Base-by-base conservation (phyloP, 2,329 filamentous ascomycete species). In the Xylariaceae sp. region DNA sequence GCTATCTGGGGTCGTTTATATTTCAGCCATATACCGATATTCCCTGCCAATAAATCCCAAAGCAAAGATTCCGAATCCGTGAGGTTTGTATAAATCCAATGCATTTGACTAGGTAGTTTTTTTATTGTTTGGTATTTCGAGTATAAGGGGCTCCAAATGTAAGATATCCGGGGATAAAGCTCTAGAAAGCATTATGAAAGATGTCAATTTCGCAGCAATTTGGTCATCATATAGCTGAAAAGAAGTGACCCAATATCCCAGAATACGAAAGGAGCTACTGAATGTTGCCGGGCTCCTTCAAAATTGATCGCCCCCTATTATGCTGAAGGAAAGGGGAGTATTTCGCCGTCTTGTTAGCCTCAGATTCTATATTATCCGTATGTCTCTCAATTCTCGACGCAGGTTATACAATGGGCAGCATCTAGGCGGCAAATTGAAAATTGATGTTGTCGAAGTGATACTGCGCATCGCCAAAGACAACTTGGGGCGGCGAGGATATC, bases 401-500 rank as follows among this genome's bases (percentile, higher is more conserved):
- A 13, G 5, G 3, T 45, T 13, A n/a, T n/a, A 45, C 11, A 15
- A 2, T 45, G 13, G n/a, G n/a, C 45, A 56, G 54, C 39, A 52
- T 55, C 66, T 61, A 71, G 35, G 68, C 57, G 44, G 62, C 44
- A 51, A 70, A 72, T 17, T 57, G 66, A 57, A 68, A 69, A 37
- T 65, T 62, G 34, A 70, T 58, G 3, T 71, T 66, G 7, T 68
- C 69, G 51, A 69, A 64, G 23, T 56, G 55, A 2, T 57, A 60
- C 15, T 56, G 64, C 34, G 66, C 47, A 18, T 68, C 67, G 35
- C 65, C 66, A 52, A 67, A 72, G 11, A 63, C 64, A 3, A 66
- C 67, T 53, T 67, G 58, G 5, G 69, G 67, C 0, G 68, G 68
- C 13, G 69, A 67, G 7, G 70, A 71, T 15, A 70, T 56, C 60